phyloP scores from a whole-genome alignment of 352 stramenopile species.

The Pythium rishiriense region DNA sequence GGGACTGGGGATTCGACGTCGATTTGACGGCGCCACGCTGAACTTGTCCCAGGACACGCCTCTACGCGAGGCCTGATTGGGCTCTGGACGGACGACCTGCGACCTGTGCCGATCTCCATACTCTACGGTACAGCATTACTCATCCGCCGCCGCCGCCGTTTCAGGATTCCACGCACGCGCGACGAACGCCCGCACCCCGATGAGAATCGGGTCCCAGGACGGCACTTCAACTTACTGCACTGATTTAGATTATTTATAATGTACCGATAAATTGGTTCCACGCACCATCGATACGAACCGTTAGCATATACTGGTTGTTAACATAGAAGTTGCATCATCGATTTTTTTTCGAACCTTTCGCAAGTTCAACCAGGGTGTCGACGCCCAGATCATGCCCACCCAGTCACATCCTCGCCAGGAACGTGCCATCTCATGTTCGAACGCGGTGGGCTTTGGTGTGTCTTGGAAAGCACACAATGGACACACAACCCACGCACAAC shows the following conservation, averaged over 20 bases:
- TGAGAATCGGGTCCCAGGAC: neutral
- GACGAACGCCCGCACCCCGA: too few relatives aligned
- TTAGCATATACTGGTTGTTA: neutral
- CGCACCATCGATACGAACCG: neutral
- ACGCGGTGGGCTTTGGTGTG: neutral
- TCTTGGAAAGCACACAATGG: neutral
- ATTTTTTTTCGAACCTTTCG: conserved; percentile 1
- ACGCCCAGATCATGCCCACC: neutral
- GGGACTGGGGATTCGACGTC: neutral
- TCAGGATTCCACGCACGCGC: neutral
- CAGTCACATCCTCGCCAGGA: conserved; percentile 10
- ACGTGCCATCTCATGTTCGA: conserved; percentile 20
- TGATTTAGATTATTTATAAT: neutral
- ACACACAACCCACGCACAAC: neutral
- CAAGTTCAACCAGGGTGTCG: neutral
- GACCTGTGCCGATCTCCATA: too few relatives aligned
- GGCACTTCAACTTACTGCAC: conserved; percentile 6
- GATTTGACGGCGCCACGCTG: neutral
- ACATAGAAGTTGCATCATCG: neutral
- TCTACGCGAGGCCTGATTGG: neutral
- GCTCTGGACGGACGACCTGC: neutral
- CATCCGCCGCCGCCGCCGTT: too few relatives aligned
- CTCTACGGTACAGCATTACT: too few relatives aligned
- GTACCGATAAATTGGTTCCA: neutral
- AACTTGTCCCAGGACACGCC: neutral